Base-by-base conservation (phyloP, 192 early-diverging fungal species). In the Backusella luteola region DNA sequence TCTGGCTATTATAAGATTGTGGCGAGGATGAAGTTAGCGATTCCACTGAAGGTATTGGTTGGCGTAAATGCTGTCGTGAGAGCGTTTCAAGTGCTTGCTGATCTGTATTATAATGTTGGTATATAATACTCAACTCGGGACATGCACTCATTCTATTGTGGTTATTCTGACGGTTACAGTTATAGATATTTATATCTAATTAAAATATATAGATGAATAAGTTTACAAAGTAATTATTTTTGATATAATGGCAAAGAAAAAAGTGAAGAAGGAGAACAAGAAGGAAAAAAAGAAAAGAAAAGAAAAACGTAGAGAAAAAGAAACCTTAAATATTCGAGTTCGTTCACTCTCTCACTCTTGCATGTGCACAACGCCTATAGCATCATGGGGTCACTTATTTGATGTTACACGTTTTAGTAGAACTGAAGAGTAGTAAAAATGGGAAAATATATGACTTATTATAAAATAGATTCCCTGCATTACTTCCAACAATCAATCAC, bases 81-180 rank as follows among this genome's bases (percentile, higher is more conserved):
- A 63, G 56, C 4, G 23, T 63, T 29, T 63, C 56, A 9, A 63
- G 56, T 63, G 26, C 23, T 9, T 63, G 6, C 12, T 63, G 56
- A 12, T 63, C 56, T 69, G 68, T 69, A 41, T 69, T 69, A 39
- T 69, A 69, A 69, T 69, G 21, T 26, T 38, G 53, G 41, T 67
- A 66, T 21, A 67, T 32, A n/a, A 41, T 21, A 66, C 46, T 74
- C 14, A 67, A 19, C 63, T 74, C 73, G 59, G 73, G 29, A 66
- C 46, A 63, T 8, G 73, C 63, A 29, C 73, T 74, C 56, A 63
- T 74, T 67, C 23, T 63, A 63, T 26, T 63, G 12, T 63, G 23
- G 1, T 29, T 7, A 63, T 63, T 63, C 23, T 63, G 23, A 21
- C 6, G 52, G 9, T 8, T 56, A 8, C 2, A 11, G 26, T 63